A percentile compares a stretch with the other conserved stretches of the same genome.
phyloP scores from a whole-genome alignment of 257 asterid species.

The Oldenlandia corymbosa region DNA sequence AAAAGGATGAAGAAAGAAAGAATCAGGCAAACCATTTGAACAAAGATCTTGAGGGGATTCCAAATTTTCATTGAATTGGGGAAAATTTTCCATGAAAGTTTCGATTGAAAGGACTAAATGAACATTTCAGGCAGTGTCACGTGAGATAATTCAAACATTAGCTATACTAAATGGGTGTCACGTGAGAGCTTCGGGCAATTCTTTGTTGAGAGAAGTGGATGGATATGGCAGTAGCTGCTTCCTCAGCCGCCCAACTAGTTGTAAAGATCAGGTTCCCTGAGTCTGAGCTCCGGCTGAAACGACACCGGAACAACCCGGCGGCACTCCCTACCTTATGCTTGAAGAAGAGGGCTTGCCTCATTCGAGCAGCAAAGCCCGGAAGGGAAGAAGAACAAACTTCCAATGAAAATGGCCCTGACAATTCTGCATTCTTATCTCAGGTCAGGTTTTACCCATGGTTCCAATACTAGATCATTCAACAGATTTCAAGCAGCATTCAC shows the following conservation, averaged over 20 bases:
- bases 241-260: slow-evolving; percentile 3
- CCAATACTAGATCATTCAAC: no score
- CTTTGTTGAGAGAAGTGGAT: background rate
- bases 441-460: slow-evolving; percentile 15
- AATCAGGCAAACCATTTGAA: no score
- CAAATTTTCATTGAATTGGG: no score
- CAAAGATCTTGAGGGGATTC: no score
- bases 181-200: no score
- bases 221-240: slow-evolving; percentile 17
- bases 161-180: no score
- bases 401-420: background rate
- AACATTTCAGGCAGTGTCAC: no score
- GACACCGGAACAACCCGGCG: background rate
- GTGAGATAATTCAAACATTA: no score
- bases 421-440: slow-evolving; percentile 23
- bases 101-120: no score
- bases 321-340: background rate
- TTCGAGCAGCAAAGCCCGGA: slow-evolving; percentile 24
- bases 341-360: slow-evolving; percentile 2
- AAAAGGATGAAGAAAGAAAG: no score
- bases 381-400: slow-evolving; percentile 20
- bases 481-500: no score
- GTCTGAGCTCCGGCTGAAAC: background rate
- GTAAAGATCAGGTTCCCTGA: background rate
- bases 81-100: no score